A percentile compares a stretch with the other conserved stretches of the same genome.
Conservation (phyloP, 192 early-diverging fungal species). For the Chytriomyces confervae region DNA sequence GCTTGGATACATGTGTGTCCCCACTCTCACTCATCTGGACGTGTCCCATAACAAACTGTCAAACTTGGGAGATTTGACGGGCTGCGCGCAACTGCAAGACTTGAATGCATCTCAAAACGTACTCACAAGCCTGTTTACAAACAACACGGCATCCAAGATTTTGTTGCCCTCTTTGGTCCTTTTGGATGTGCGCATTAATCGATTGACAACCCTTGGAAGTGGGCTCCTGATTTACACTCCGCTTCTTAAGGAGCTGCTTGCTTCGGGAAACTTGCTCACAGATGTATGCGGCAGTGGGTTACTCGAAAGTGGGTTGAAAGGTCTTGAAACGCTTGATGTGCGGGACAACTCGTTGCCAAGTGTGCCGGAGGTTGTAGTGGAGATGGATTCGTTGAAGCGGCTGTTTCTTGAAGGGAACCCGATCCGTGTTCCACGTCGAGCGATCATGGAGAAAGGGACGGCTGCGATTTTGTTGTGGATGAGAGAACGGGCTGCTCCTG, state of each 20-base stretch:
- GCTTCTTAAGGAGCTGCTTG: slow-evolving; percentile 34
- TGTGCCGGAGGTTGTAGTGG: slow-evolving; percentile 42
- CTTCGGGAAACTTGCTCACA: slow-evolving; percentile 16
- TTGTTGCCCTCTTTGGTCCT: slow-evolving; percentile 26
- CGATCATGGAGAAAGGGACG: slow-evolving; percentile 43
- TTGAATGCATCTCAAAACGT: slow-evolving; percentile 42
- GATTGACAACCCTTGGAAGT: slow-evolving; percentile 21
- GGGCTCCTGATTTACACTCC: slow-evolving; percentile 2
- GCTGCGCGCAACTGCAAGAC: slow-evolving; percentile 13
- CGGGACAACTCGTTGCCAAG: slow-evolving; percentile 46
- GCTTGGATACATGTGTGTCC: slow-evolving; percentile 7
- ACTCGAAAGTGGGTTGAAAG: slow-evolving; percentile 3
- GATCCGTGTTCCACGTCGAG: slow-evolving; percentile 43
- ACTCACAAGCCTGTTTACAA: slow-evolving; percentile 17
- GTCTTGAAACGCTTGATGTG: slow-evolving; percentile 50
- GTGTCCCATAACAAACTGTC: slow-evolving; percentile 45
- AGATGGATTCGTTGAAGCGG: slow-evolving; percentile 45
- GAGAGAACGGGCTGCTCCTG: slow-evolving; percentile 36
- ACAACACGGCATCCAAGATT: background rate
- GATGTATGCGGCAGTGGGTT: slow-evolving; percentile 16
- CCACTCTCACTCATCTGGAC: slow-evolving; percentile 42
- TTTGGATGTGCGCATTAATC: slow-evolving; percentile 39
- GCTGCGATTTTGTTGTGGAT: slow-evolving; percentile 40
- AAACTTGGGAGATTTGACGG: slow-evolving; percentile 3
- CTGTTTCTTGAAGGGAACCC: slow-evolving; percentile 52